Percentiles rank a stretch among this genome's conserved stretches.
phyloP scores from a whole-genome alignment of 768 basidiomycete genomes.

The Mycena olivaceomarginata region DNA sequence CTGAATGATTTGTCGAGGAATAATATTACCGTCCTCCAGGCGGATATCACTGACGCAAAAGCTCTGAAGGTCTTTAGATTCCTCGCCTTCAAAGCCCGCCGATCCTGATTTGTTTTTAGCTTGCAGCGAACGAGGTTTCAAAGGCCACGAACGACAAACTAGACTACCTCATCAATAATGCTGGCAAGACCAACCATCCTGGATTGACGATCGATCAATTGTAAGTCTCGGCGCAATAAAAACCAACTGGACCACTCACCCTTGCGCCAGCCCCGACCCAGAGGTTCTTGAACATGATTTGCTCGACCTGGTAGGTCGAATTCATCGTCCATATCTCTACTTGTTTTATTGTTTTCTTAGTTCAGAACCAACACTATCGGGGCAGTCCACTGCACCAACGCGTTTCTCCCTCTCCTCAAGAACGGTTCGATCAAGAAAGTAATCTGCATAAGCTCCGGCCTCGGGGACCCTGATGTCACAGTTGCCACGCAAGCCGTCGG shows the following conservation, averaged over 20 bases:
- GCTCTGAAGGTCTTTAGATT: constrained; percentile 3
- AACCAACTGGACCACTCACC: neutral
- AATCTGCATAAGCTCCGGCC: constrained; percentile 54
- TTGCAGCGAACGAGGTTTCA: constrained; percentile 16
- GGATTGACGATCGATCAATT: constrained; percentile 15
- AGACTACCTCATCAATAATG: constrained; percentile 28
- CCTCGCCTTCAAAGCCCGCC: no score
- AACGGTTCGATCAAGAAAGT: constrained; percentile 50
- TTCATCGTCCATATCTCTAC: neutral
- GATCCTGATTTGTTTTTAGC: neutral
- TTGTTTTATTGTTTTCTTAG: neutral
- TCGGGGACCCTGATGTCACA: constrained; percentile 53
- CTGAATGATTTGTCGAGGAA: constrained; percentile 13
- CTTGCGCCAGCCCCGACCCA: neutral
- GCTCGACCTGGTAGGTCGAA: constrained; percentile 12
- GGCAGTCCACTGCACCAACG: constrained; percentile 21
- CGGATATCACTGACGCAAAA: constrained; percentile 23
- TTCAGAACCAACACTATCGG: constrained; percentile 27
- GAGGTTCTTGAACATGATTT: constrained; percentile 25
- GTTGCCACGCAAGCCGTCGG: constrained; percentile 34
- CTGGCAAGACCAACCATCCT: neutral
- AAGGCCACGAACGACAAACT: constrained; percentile 9
- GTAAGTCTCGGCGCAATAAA: neutral
- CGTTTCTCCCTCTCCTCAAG: constrained; percentile 29
- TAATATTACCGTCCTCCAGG: constrained; percentile 24